Evolutionary conservation across 768 basidiomycete species (phyloP).

Genomic region (Mycena filopes): DNA sequence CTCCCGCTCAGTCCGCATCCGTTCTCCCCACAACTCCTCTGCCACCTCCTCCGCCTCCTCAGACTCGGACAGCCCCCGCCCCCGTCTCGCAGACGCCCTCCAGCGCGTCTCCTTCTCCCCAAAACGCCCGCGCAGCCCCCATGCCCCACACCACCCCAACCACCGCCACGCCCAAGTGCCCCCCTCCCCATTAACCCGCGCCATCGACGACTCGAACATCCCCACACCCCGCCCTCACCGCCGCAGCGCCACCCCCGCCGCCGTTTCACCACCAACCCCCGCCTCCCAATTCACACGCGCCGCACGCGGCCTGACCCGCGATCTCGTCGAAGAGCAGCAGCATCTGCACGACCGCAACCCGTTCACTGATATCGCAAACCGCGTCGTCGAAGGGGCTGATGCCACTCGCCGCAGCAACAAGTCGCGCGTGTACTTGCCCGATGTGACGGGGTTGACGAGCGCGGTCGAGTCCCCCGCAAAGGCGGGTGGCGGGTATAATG

Average conservation of each 20-base stretch:
- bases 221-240: conserved; percentile 29
- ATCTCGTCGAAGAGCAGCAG: conserved; percentile 57
- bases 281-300: conserved; percentile 70
- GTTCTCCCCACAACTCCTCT: conserved; percentile 59
- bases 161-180: conserved; percentile 42
- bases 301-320: conserved; percentile 64
- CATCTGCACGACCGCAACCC: conserved; percentile 45
- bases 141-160: conserved; percentile 38
- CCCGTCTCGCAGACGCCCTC: conserved; percentile 76
- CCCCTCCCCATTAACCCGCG: conserved; percentile 32
- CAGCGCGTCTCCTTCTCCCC: conserved; percentile 80
- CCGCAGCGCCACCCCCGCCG: conserved; percentile 12
- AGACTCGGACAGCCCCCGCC: conserved; percentile 55
- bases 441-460: conserved; percentile 85
- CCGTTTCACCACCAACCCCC: conserved; percentile 53
- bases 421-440: conserved; percentile 68
- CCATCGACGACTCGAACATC: conserved; percentile 25
- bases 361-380: conserved; percentile 49
- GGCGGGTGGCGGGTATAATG: conserved; percentile 59
- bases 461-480: conserved; percentile 82
- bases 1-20: conserved; percentile 53
- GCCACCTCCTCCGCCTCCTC: conserved; percentile 62
- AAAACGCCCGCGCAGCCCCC: conserved; percentile 71
- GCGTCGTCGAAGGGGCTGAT: conserved; percentile 36
- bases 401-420: conserved; percentile 44